These are phyloP conservation scores for Russula sp. DNA, from an alignment of 768 basidiomycete species.

Conservation along the genomic window DNA sequence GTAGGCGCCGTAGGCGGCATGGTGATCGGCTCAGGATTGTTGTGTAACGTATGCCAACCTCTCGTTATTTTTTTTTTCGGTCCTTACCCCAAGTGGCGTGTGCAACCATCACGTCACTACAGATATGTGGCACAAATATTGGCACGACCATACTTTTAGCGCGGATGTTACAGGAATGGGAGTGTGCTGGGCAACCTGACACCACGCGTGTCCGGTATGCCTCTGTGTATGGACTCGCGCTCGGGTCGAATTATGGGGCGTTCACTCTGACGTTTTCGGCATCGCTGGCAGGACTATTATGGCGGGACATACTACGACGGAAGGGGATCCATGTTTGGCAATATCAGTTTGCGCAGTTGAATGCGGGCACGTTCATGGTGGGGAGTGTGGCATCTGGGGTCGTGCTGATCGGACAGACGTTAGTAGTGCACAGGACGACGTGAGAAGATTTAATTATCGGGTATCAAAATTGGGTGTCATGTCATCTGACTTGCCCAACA, in stretches of 20 bases:
- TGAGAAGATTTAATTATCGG: background rate
- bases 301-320: constrained; percentile 65
- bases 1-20: constrained; percentile 41
- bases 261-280: constrained; percentile 85
- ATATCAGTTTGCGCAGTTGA: constrained; percentile 64
- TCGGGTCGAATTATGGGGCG: constrained; percentile 87
- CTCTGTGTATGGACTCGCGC: constrained; percentile 53
- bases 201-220: constrained; percentile 6
- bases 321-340: constrained; percentile 61
- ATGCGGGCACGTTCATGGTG: constrained; percentile 60
- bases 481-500: constrained; percentile 3
- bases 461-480: no score
- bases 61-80: background rate
- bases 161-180: constrained; percentile 54
- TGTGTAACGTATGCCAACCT: constrained; percentile 50
- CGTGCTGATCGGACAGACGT: constrained; percentile 73
- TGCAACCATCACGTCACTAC: background rate
- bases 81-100: background rate
- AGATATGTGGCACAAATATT: constrained; percentile 80
- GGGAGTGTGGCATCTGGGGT: constrained; percentile 58
- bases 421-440: background rate
- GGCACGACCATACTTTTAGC: constrained; percentile 87
- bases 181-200: constrained; percentile 11
- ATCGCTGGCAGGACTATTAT: constrained; percentile 82
- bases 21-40: constrained; percentile 61